These are phyloP conservation scores for Trichoderma asperelloides DNA, from an alignment of 495 filamentous ascomycete genomes.

Conservation along the genomic window DNA sequence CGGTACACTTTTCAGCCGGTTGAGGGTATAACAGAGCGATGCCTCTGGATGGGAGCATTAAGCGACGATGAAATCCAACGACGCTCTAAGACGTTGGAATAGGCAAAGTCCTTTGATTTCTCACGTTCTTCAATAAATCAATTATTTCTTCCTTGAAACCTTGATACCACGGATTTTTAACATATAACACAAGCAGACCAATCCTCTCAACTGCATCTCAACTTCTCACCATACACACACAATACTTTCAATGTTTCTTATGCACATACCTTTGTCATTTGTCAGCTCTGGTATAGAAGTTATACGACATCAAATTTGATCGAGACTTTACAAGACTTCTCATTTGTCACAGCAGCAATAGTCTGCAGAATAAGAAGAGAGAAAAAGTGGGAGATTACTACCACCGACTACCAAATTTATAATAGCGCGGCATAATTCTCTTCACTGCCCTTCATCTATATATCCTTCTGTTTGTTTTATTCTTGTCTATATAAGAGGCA, in stretches of 20 bases:
- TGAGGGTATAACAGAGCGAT: constrained; percentile 78
- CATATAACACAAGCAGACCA: neutral
- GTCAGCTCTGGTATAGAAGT: neutral
- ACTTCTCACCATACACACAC: neutral
- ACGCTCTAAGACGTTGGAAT: constrained; percentile 34
- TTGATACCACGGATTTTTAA: neutral
- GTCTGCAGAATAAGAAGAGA: neutral
- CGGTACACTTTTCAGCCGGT: constrained; percentile 80
- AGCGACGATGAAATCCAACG: constrained; percentile 70
- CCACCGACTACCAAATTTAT: neutral
- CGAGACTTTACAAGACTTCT: neutral
- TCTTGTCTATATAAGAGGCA: neutral
- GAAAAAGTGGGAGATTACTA: too few species aligned
- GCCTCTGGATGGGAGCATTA: constrained; percentile 89
- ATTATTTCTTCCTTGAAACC: neutral
- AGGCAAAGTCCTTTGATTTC: neutral
- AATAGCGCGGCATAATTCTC: neutral
- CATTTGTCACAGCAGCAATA: neutral
- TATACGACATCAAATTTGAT: neutral
- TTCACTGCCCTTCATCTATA: neutral
- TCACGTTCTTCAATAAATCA: neutral
- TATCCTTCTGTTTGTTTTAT: neutral
- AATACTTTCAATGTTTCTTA: neutral
- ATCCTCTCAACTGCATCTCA: neutral
- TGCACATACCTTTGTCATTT: neutral